Conservation (phyloP, 768 basidiomycete genomes). For the Auricularia cornea region DNA sequence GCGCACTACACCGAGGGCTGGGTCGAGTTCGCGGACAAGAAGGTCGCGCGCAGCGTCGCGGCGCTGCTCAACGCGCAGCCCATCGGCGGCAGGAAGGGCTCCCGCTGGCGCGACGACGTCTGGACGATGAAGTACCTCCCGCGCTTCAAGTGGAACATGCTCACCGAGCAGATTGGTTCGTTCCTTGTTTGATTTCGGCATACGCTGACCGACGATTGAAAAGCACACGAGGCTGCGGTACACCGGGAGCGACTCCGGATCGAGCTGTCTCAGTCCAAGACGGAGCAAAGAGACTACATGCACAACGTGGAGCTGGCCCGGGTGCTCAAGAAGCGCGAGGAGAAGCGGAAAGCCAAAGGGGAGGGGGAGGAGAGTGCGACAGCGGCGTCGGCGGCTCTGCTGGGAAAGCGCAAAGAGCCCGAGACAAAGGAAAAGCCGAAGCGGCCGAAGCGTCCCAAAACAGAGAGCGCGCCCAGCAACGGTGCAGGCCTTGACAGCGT, state of each 20-base stretch:
- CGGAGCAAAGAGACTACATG: conserved; percentile 89
- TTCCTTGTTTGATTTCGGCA: conserved; percentile 11
- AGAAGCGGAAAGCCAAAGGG: conserved; percentile 27
- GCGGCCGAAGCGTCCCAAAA: conserved; percentile 23
- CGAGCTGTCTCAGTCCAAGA: conserved; percentile 78
- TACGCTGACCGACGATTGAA: conserved; percentile 2
- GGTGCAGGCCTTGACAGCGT: conserved; percentile 30
- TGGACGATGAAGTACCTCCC: conserved; percentile 99
- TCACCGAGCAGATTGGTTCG: conserved; percentile 96
- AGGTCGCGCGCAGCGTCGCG: conserved; percentile 79
- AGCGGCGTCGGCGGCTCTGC: too few relatives aligned
- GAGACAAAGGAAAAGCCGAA: conserved; percentile 48
- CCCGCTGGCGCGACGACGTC: conserved; percentile 90
- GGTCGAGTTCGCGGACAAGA: conserved; percentile 97
- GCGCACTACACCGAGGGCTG: conserved; percentile 92
- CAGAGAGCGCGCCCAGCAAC: conserved; percentile 8
- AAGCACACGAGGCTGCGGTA: conserved; percentile 89
- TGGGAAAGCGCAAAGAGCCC: conserved; percentile 1
- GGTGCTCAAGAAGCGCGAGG: conserved; percentile 72
- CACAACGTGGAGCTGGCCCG: conserved; percentile 89
- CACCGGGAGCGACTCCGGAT: conserved; percentile 85
- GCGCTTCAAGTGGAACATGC: conserved; percentile 97
- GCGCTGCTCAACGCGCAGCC: conserved; percentile 94
- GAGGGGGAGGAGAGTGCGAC: conserved; percentile 13
- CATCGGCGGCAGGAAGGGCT: conserved; percentile 88